Conservation (phyloP, 805 yeast genomes). For the Saccharomycopsis sp. region DNA sequence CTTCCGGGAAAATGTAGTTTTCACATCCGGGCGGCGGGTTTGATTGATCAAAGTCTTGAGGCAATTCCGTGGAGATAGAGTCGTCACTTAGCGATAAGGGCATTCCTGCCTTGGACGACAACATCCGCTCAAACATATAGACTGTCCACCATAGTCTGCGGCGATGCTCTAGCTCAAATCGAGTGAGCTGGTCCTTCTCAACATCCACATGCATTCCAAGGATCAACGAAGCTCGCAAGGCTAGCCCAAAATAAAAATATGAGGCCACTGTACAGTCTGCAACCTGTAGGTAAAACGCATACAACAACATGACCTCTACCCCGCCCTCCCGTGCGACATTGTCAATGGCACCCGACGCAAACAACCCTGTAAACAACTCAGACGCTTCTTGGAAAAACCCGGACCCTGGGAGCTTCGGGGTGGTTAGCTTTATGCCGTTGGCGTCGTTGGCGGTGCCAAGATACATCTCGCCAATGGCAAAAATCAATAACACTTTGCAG, state of each 20-base stretch:
- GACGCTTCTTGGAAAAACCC: conserved; percentile 75
- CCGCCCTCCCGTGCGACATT: conserved; percentile 76
- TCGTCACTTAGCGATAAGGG: conserved; percentile 76
- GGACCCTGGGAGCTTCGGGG: conserved; percentile 63
- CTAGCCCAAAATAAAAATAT: conserved; percentile 73
- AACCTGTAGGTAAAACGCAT: conserved; percentile 75
- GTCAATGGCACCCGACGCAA: conserved; percentile 75
- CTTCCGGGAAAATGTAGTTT: conserved; percentile 69
- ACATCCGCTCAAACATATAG: conserved; percentile 76
- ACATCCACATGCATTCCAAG: conserved; percentile 81
- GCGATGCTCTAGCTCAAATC: conserved; percentile 74
- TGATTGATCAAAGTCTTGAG: conserved; percentile 62
- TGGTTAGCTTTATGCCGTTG: conserved; percentile 36
- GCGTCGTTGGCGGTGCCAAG: conserved; percentile 64
- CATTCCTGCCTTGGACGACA: conserved; percentile 74
- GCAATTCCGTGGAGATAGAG: conserved; percentile 72
- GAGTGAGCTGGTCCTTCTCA: conserved; percentile 57
- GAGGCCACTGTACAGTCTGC: conserved; percentile 82
- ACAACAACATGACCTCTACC: conserved; percentile 63
- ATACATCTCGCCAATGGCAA: conserved; percentile 80
- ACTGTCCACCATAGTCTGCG: conserved; percentile 84
- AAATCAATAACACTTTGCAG: conserved; percentile 64
- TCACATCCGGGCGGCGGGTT: conserved; percentile 54
- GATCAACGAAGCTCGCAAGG: conserved; percentile 62
- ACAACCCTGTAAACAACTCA: conserved; percentile 68